phyloP scores from a whole-genome alignment of 2,329 filamentous ascomycete genomes.

The Epichloe hybrida region DNA sequence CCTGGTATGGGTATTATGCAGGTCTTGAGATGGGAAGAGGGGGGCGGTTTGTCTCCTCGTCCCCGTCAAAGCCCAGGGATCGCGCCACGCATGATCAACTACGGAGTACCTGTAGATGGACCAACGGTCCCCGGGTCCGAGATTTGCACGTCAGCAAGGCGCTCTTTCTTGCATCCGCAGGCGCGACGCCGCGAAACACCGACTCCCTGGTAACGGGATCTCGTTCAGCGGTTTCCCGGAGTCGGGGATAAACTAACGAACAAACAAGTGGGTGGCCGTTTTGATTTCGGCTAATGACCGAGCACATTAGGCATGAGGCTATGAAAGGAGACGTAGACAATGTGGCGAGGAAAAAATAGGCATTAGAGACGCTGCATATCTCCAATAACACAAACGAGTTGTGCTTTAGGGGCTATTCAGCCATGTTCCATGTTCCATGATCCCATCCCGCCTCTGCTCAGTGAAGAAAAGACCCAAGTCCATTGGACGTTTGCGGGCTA shows the following conservation, averaged over 20 bases:
- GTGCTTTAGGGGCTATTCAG: background rate
- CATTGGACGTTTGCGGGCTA: background rate
- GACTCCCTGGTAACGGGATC: background rate
- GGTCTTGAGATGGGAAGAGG: background rate
- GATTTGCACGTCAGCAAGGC: background rate
- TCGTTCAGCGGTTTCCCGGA: background rate
- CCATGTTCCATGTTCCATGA: no score
- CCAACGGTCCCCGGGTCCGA: background rate
- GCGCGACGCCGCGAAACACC: background rate
- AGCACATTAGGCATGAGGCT: background rate
- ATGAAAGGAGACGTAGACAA: background rate
- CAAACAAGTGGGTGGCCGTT: background rate
- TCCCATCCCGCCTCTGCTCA: background rate
- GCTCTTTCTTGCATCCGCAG: background rate
- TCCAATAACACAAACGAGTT: no score
- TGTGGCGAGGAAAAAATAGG: background rate
- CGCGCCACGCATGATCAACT: background rate
- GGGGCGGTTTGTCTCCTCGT: background rate
- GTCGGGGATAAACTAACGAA: background rate
- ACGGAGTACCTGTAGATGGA: background rate
- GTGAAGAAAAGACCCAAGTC: background rate
- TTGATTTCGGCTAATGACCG: background rate
- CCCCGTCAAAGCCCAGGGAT: background rate
- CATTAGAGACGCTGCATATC: no score
- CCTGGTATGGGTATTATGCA: background rate